Base-by-base conservation (phyloP, 2,329 filamentous ascomycete genomes). In the Aspergillus luchuensis region DNA sequence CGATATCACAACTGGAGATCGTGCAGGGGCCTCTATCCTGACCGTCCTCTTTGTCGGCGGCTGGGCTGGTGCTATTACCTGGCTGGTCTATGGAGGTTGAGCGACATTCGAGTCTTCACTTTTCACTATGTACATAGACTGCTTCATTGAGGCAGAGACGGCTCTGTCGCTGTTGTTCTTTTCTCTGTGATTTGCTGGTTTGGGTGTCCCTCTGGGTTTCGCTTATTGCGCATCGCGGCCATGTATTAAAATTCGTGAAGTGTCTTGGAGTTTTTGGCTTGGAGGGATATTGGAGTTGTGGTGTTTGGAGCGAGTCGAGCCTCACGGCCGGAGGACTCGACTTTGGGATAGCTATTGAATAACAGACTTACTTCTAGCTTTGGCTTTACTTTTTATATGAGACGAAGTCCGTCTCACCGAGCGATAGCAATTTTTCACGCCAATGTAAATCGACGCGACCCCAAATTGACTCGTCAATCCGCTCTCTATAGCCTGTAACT, bases 1-100 rank as follows among this genome's bases (percentile, higher is more conserved):
- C 3, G 62, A 63, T 7, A 71, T 78, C 48, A 76, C 70, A 2
- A 70, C 70, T 1, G 70, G 69, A 2, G 76, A 79, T 52, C 72
- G 68, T 28, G 75, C 71, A n/a, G 76, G 75, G 17, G 77, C 76
- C 2, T 72, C 67, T 1, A 65, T 78, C 21, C 41, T 77, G 57
- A 78, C 76, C 1, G 64, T 68, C 36, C 49, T 71, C 43, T 74
- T 76, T 17, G 55, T 73, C 7, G 56, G 61, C 4, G 63, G 62
- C 4, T 75, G 73, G 73, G 54, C 67, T 7, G 61, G 65, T 11
- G 64, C 68, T 2, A 58, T 74, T n/a, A 64, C 65, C 23, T 75
- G 72, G 71, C 66, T 73, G 70, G 64, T 75, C 21, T 68, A 64
- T 15, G 72, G 71, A 10, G 66, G 66, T 51, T 72, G 47, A 50